Base-by-base conservation (phyloP, 106 monocot genomes). In the Dioscorea zingiberensis region DNA sequence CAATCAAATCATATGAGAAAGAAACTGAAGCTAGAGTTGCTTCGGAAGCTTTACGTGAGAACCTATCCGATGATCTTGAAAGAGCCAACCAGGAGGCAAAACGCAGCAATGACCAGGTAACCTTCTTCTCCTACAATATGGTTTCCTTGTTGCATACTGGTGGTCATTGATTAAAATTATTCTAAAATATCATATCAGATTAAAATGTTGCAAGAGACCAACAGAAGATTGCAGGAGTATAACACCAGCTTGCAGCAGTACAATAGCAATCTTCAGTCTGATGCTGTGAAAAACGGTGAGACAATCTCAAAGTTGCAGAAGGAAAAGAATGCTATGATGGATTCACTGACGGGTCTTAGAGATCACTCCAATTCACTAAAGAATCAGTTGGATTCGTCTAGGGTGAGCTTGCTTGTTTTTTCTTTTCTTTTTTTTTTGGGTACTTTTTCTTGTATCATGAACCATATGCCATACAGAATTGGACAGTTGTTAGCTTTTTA, bases 191-290 rank as follows among this genome's bases (percentile, higher is more conserved):
- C 48, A 49, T 72, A 44, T 46, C 38, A 94, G 94, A 65, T 94
- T 48, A 91, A 83, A 74, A 74, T 80, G 58, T 60, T 87, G 45
- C 87, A 91, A 72, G 87, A 87, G 8, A 87, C 82, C 27, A 85
- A 80, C 63, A 91, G 80, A 59, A 65, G 85, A 22, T 66, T 91
- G 64, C 90, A 90, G 25, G 94, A 94, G 59, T 94, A 94, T 58
- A 94, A 91, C 23, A 80, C 87, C 28, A 87, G 85, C 60, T 67
- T 94, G 74, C 94, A 94, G 58, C 85, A 85, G n/a, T 94, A 94
- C 62, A 91, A 91, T 51, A 85, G 80, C 74, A 90, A 87, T 58
- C 77, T 94, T 22, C 94, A 94, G 55, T 79, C 79, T 65, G 94
- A 94, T 62, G 80, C 71, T 25, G 58, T 69, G 2, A 71, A 76